Evolutionary conservation across 371 early-diverging fungal species (phyloP).

Genomic region (Lichtheimia hyalospora): DNA sequence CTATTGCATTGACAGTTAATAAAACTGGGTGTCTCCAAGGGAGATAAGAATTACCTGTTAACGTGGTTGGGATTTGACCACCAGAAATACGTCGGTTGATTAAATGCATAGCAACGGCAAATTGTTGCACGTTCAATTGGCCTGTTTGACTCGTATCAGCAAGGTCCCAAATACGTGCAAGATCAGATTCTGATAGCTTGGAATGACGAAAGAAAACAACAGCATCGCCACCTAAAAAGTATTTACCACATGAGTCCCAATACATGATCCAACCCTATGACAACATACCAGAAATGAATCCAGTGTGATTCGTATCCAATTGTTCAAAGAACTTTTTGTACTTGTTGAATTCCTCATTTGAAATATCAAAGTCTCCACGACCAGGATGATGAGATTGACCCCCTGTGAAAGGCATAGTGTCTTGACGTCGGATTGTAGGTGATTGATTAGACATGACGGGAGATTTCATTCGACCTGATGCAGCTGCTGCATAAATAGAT

Average conservation of each 20-base stretch:
- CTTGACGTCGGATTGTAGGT: slow-evolving; percentile 15
- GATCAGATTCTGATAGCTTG: slow-evolving; percentile 59
- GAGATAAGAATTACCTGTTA: slow-evolving; percentile 12
- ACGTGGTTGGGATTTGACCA: slow-evolving; percentile 35
- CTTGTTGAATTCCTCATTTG: slow-evolving; percentile 28
- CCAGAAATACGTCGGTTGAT: slow-evolving; percentile 55
- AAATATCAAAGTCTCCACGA: slow-evolving; percentile 22
- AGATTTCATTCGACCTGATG: slow-evolving; percentile 39
- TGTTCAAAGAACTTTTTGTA: slow-evolving; percentile 33
- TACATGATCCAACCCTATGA: no score
- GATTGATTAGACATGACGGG: slow-evolving; percentile 20
- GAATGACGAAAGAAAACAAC: slow-evolving; percentile 77
- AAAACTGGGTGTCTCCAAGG: background rate
- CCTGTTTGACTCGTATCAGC: slow-evolving; percentile 51
- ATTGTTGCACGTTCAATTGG: slow-evolving; percentile 47
- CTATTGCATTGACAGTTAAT: background rate
- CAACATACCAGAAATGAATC: slow-evolving; percentile 29
- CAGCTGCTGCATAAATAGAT: slow-evolving; percentile 57
- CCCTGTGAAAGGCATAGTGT: slow-evolving; percentile 7
- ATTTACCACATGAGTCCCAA: no score
- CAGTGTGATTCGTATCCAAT: slow-evolving; percentile 29
- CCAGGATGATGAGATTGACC: slow-evolving; percentile 11
- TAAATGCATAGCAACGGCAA: slow-evolving; percentile 63
- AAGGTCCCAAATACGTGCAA: slow-evolving; percentile 77
- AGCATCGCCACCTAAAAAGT: slow-evolving; percentile 64